Base-by-base conservation (phyloP, 768 basidiomycete species). In the Lactarius pseudohatsudake region DNA sequence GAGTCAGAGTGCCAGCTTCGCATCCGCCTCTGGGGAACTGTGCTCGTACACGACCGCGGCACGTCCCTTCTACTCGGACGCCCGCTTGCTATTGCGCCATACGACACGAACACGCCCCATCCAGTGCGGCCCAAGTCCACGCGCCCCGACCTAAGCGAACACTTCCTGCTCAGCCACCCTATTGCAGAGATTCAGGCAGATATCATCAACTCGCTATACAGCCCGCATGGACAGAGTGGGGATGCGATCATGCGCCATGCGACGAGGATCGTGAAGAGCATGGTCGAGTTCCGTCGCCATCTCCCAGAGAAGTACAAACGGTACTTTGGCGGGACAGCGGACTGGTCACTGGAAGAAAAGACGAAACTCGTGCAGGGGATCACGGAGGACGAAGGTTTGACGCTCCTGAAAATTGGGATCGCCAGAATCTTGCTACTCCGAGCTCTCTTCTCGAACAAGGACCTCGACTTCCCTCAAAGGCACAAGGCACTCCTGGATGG, bases 21-120 rank as follows among this genome's bases (percentile, higher is more conserved):
- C 43, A 89, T 91, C 65, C 87, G 90, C 30, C 82, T 94, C 20
- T 94, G 92, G 92, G 86, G 84, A 9, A 93, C 90, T 64, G 89
- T 94, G 22, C 85, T 94, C 70, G 81, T 94, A 4, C 92, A 94
- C 72, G 92, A 94, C 74, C 87, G 92, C 45, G 92, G 92, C 45
- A 94, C 92, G 3, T 91, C 92, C 40, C 88, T 94, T 74, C 86
- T 93, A 30, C 86, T 94, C 15, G 92, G 92, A 15, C 88, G 92
- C 13, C 92, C 92, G 1, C 84, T 94, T 26, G 92, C 87, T 8
- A 93, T 94, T 55, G 78, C 89, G 4, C 90, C 92, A 3, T 85
- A 85, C n/a, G 92, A 94, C 72, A 87, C 88, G 34, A 94, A 90
- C 74, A 92, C 92, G 0, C 90, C 91, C 0, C 85, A 81, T 57